A percentile compares a stretch with the other conserved stretches of the same genome.
Evolutionary conservation across 1,284 basidiomycete genomes (phyloP).

Genomic region (Cryptococcus wingfieldii): DNA sequence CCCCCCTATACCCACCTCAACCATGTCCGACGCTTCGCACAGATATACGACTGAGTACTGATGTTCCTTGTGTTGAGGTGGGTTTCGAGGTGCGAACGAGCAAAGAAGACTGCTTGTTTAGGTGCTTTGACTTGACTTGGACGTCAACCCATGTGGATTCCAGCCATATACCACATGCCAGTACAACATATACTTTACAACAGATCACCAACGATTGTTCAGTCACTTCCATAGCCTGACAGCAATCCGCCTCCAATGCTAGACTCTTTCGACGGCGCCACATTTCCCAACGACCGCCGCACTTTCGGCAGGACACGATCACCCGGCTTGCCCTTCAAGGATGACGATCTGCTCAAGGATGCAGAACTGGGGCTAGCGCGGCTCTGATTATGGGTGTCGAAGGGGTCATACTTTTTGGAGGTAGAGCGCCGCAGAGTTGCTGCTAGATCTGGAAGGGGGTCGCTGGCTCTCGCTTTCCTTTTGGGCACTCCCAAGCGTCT

Average conservation of each 20-base stretch:
- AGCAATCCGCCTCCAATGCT: not conserved
- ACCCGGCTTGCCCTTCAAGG: not conserved
- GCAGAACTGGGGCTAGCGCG: not conserved
- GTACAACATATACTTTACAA: not conserved
- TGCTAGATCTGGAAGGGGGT: not conserved
- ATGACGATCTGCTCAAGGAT: not conserved
- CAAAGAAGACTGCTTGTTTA: no score
- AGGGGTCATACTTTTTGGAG: slow-evolving; percentile 39
- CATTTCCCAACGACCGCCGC: not conserved
- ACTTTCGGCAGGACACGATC: not conserved
- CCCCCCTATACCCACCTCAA: no score
- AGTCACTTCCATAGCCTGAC: slow-evolving; percentile 5
- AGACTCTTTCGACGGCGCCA: not conserved
- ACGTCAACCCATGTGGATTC: no score
- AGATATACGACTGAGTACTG: no score
- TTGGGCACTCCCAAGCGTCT: slow-evolving; percentile 5
- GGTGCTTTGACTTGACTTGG: no score
- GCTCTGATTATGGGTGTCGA: slow-evolving; percentile 7
- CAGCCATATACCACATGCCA: no score
- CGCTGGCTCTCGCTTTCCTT: slow-evolving; percentile 15
- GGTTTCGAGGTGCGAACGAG: no score
- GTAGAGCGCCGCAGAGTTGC: slow-evolving; percentile 23
- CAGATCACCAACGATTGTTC: not conserved
- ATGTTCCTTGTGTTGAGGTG: no score
- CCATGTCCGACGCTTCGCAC: no score